phyloP scores from a whole-genome alignment of 495 filamentous ascomycete genomes.

The Pyronema domesticum region DNA sequence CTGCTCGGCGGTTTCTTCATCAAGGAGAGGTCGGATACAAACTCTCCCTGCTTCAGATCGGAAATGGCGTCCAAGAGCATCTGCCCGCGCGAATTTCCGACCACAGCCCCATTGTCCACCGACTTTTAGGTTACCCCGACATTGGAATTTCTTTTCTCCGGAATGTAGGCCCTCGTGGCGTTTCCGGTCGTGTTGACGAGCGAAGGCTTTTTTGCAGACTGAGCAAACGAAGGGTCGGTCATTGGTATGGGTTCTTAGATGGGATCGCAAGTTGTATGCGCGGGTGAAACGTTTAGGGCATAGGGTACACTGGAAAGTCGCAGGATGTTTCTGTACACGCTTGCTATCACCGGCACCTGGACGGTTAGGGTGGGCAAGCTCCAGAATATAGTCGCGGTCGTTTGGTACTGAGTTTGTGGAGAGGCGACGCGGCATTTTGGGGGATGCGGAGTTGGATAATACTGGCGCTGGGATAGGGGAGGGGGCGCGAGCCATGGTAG shows the following conservation, averaged over 20 bases:
- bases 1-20: conserved; percentile 65
- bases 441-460: conserved; percentile 37
- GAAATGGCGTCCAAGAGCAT: conserved; percentile 93
- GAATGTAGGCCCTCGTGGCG: conserved; percentile 80
- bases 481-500: conserved; percentile 39
- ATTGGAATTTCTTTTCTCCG: conserved; percentile 94
- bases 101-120: conserved; percentile 81
- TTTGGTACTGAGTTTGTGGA: conserved; percentile 66
- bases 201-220: conserved; percentile 91
- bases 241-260: conserved; percentile 80
- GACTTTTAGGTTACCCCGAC: conserved; percentile 71
- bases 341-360: conserved; percentile 45
- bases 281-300: conserved; percentile 80
- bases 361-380: conserved; percentile 73
- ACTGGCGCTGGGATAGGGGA: conserved; percentile 15
- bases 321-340: conserved; percentile 86
- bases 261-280: conserved; percentile 80
- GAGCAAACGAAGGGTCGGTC: conserved; percentile 89
- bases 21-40: conserved; percentile 87
- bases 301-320: conserved; percentile 70
- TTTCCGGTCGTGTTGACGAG: conserved; percentile 83
- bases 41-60: conserved; percentile 84
- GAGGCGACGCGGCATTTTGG: conserved; percentile 40
- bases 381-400: conserved; percentile 71
- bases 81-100: conserved; percentile 81